Base-by-base conservation (phyloP, 2,329 filamentous ascomycete species). In the Hymenoscyphus infarciens region DNA sequence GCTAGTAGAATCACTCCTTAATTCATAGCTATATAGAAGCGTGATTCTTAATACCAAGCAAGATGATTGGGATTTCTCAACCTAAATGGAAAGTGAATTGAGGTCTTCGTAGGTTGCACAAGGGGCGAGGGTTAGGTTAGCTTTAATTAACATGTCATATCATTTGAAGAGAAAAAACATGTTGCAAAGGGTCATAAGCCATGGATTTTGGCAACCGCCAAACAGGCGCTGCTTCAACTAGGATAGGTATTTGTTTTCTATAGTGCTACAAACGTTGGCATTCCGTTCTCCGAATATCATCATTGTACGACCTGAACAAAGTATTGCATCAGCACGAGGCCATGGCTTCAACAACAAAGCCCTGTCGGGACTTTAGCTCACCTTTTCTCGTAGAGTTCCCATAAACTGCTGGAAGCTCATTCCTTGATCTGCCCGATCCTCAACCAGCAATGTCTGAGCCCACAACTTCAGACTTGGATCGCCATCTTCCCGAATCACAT, bases 371-470 rank as follows among this genome's bases (percentile, higher is more conserved):
- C 56, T 63, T 67, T 65, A 74, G 67, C 82, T 78, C 77, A 97
- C 95, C 91, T 98, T 99, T 82, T 98, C 95, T 77, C 94, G 85
- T 77, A 99, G 78, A 72, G 86, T 87, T 62, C 92, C 92, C 82
- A 98, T 88, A 88, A 92, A 99, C 78, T 98, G 94, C 71, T 89
- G 88, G 73, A 95, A 88, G 75, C 93, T 96, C 78, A 96, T 88
- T 57, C 92, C 89, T 79, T 97, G 92, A 75, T 99, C 95, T 61
- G 94, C 92, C 68, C 94, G 83, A 77, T 99, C 95, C 77, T 99
- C 95, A 56, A 99, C 89, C 71, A 99, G 80, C 77, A 98, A 81
- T 53, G 95, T 97, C 81, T 97, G 94, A 54, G 95, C 95, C 95
- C 95, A 99, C 67, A 98, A 81, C 78, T 96, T 93, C 75, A 99